Base-by-base conservation (phyloP, 2,329 filamentous ascomycete genomes). In the Helminthosporium solani region DNA sequence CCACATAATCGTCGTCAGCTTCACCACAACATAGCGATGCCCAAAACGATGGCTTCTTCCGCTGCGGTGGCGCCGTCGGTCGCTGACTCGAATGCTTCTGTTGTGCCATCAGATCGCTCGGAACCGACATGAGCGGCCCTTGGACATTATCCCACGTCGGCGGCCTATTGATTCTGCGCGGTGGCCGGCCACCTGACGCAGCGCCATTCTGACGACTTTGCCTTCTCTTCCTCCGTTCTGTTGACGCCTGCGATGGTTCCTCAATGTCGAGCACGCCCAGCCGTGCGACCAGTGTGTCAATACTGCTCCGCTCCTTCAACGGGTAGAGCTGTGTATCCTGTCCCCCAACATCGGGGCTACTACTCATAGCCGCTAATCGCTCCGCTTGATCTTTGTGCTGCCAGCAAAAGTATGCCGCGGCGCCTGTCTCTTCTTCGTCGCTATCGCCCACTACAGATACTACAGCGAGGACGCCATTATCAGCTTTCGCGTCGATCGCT, bases 341-440 rank as follows among this genome's bases (percentile, higher is more conserved):
- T 14, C 58, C 56, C 3, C 50, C 46, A 6, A 49, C 47, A n/a
- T 48, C 47, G 12, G 54, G 47, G n/a, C 40, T 49, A 31, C 57
- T 53, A 31, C 57, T 53, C 2, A 48, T 46, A n/a, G 56, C 67
- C 64, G 45, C 60, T 12, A 73, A 46, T 11, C 58, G 64, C 43
- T 73, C 66, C 2, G 89, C 89, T 70, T 99, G 94, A 46, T 94
- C 89, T 66, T 88, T 91, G 74, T 99, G 94, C 68, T 96, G 90
- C 87, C 88, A 96, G 76, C 92, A 97, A 73, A 90, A 96, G 40
- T 85, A 80, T n/a, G 72, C 76, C 3, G 71, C 70, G 47, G 84
- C 82, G 27, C 73, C 76, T 50, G 83, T 79, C 38, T 82, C 78
- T 46, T 75, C 72, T 2, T 80, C 77, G 49, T 83, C 78, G 40